A percentile compares a stretch with the other conserved stretches of the same genome.
phyloP scores from a whole-genome alignment of 2,329 filamentous ascomycete genomes.

The Tolypocladium tropicale region DNA sequence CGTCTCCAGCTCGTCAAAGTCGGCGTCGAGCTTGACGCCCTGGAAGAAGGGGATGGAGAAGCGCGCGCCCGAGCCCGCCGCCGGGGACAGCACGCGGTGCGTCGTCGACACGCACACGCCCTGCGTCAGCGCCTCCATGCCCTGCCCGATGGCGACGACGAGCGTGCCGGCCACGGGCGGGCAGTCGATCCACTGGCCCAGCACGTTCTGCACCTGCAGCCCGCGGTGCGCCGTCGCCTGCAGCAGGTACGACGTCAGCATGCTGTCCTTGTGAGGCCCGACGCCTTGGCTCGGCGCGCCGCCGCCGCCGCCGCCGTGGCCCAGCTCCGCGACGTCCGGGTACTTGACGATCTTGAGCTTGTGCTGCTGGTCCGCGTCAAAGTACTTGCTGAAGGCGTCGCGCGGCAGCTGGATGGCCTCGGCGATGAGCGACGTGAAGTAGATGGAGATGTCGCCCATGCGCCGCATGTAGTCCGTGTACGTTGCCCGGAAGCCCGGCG shows the following conservation, averaged over 20 bases:
- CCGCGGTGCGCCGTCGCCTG: conserved; percentile 69
- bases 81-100: conserved; percentile 69
- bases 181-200: conserved; percentile 73
- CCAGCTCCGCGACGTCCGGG: conserved; percentile 57
- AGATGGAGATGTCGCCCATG: conserved; percentile 63
- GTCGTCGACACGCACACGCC: conserved; percentile 77
- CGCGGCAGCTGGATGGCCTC: conserved; percentile 67
- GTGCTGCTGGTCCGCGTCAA: conserved; percentile 66
- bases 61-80: conserved; percentile 57
- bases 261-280: conserved; percentile 76
- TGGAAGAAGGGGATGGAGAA: conserved; percentile 85
- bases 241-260: conserved; percentile 72
- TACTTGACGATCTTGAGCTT: conserved; percentile 88
- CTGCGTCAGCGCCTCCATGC: conserved; percentile 72
- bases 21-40: conserved; percentile 68
- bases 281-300: conserved; percentile 47
- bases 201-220: conserved; percentile 72
- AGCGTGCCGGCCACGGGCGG: conserved; percentile 66
- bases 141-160: conserved; percentile 81
- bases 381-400: conserved; percentile 67
- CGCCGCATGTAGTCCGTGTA: conserved; percentile 67
- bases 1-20: conserved; percentile 64
- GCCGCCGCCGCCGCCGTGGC: conserved; percentile 28
- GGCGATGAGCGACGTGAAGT: conserved; percentile 72
- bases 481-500: conserved; percentile 57